phyloP scores from a whole-genome alignment of 2,329 filamentous ascomycete species.

The Talaromyces sp. region DNA sequence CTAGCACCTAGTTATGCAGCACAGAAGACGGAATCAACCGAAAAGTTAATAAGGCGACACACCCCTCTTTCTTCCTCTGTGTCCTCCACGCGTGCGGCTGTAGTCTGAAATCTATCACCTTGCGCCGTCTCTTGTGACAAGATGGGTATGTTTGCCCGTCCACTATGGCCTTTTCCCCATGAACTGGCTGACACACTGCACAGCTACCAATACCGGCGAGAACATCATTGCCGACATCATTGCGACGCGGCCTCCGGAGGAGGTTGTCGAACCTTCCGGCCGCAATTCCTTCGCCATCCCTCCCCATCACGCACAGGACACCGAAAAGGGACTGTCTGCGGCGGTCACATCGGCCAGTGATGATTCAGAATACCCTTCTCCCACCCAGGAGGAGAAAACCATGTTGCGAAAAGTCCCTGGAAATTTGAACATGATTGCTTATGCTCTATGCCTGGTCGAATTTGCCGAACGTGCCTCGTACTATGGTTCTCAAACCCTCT shows the following conservation, averaged over 20 bases:
- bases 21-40: neutral
- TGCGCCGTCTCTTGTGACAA: conserved; percentile 2
- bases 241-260: conserved; percentile 7
- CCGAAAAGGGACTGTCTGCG: neutral
- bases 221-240: conserved; percentile 10
- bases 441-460: conserved; percentile 55
- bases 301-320: neutral
- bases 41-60: neutral
- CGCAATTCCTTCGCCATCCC: conserved; percentile 8
- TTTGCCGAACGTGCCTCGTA: conserved; percentile 57
- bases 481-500: conserved; percentile 52
- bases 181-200: neutral
- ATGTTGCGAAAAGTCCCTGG: conserved; percentile 51
- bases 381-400: conserved; percentile 45
- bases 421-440: conserved; percentile 52
- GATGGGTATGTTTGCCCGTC: conserved; percentile 5
- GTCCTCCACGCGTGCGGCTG: neutral
- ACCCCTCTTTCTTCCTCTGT: neutral
- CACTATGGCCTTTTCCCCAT: neutral
- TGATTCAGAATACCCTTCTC: conserved; percentile 28
- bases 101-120: neutral
- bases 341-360: neutral
- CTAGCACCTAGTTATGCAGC: neutral
- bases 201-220: conserved; percentile 7
- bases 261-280: conserved; percentile 9